These are phyloP conservation scores for Nannochloris sp. DNA, from an alignment of 139 green algal species.

Conservation along the genomic window DNA sequence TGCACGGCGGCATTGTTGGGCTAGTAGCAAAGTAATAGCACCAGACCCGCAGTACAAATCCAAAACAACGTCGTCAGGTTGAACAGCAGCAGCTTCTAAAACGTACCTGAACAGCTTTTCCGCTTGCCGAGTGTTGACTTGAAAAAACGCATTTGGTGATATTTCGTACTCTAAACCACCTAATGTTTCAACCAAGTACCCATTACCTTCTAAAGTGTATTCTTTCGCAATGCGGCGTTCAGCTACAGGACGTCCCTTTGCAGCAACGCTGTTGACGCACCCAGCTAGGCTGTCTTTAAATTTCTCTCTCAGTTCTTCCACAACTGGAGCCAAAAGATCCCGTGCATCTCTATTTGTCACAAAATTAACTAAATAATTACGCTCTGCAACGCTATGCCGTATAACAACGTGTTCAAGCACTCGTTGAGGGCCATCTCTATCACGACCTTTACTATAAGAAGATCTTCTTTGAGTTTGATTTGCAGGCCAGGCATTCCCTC, in stretches of 20 bases:
- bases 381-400: conserved; percentile 9
- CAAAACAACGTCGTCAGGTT: conserved; percentile 47
- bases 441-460: too few relatives aligned
- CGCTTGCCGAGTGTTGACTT: conserved; percentile 76
- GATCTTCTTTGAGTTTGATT: too few relatives aligned
- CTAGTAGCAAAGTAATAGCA: conserved; percentile 72
- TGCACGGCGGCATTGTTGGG: conserved; percentile 29
- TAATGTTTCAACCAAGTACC: conserved; percentile 37
- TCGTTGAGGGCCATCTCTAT: not conserved
- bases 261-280: conserved; percentile 41
- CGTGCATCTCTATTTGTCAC: conserved; percentile 14
- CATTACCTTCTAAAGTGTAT: conserved; percentile 10
- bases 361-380: conserved; percentile 19
- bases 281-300: not conserved
- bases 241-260: not conserved
- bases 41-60: conserved; percentile 89
- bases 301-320: conserved; percentile 4
- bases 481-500: too few relatives aligned
- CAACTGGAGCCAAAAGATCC: conserved; percentile 17
- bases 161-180: conserved; percentile 59
- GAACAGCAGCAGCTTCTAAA: conserved; percentile 16
- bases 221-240: conserved; percentile 3
- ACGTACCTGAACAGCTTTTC: conserved; percentile 62
- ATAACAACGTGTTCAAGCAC: conserved; percentile 41
- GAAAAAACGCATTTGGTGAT: conserved; percentile 77